A percentile compares a stretch with the other conserved stretches of the same genome.
These are phyloP conservation scores for Eucalyptus regnans DNA, from an alignment of 345 rosid species.

Conservation along the genomic window DNA sequence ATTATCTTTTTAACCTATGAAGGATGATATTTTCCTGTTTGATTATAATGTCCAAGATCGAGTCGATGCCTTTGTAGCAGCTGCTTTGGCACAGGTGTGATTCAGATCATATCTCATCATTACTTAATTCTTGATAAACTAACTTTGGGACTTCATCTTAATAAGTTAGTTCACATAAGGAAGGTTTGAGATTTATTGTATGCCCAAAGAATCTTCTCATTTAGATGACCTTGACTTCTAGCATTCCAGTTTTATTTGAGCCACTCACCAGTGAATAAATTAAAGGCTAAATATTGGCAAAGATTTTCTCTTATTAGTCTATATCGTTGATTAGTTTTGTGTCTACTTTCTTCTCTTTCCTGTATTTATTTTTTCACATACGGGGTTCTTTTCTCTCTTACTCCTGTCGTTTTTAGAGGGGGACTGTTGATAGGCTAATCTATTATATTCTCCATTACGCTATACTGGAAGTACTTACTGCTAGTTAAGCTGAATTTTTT, in stretches of 20 bases:
- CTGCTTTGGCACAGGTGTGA: slow-evolving; percentile 74
- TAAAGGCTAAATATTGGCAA: background rate
- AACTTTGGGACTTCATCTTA: background rate
- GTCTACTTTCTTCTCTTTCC: background rate
- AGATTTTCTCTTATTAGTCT: background rate
- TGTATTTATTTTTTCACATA: background rate
- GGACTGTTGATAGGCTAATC: background rate
- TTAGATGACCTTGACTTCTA: background rate
- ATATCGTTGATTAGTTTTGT: background rate
- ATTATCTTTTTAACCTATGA: background rate
- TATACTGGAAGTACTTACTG: background rate
- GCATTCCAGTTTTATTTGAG: background rate
- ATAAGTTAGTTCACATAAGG: background rate
- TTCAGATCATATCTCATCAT: background rate
- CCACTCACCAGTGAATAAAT: background rate
- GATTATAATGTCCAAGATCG: slow-evolving; percentile 91
- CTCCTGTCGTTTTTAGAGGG: background rate
- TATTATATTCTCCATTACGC: background rate
- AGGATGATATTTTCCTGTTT: slow-evolving; percentile 78
- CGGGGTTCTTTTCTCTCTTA: background rate
- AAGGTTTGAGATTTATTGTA: background rate
- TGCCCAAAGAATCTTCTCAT: background rate
- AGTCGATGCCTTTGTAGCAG: slow-evolving; percentile 75
- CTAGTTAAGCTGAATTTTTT: background rate
- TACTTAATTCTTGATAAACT: background rate